These are phyloP conservation scores for Claviceps fusiformis DNA, from an alignment of 2,329 filamentous ascomycete species.

Conservation along the genomic window DNA sequence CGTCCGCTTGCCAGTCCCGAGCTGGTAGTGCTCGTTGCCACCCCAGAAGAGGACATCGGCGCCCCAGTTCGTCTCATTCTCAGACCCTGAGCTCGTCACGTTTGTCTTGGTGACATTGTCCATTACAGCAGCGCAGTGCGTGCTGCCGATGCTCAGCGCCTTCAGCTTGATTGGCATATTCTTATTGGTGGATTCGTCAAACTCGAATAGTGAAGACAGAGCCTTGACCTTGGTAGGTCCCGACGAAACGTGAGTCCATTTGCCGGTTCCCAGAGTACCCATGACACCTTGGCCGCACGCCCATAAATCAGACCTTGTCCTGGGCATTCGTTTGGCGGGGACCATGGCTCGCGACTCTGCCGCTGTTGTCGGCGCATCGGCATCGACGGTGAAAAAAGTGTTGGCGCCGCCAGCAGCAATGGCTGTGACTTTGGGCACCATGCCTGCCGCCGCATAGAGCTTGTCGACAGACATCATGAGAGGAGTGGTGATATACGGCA, in stretches of 20 bases:
- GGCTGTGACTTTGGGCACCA: conserved; percentile 53
- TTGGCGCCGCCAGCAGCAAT: conserved; percentile 79
- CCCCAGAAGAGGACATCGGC: conserved; percentile 88
- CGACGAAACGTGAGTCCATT: conserved; percentile 77
- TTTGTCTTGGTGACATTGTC: conserved; percentile 61
- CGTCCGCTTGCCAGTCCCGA: conserved; percentile 79
- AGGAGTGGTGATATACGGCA: conserved; percentile 53
- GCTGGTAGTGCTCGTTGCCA: conserved; percentile 84
- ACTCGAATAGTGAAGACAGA: conserved; percentile 76
- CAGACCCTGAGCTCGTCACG: conserved; percentile 33
- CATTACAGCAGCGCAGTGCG: conserved; percentile 73
- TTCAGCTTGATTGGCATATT: conserved; percentile 67
- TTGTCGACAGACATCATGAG: conserved; percentile 55
- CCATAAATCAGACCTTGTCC: conserved; percentile 52
- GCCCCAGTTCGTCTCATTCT: conserved; percentile 74
- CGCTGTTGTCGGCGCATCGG: conserved; percentile 32
- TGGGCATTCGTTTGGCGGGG: conserved; percentile 20
- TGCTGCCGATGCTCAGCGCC: conserved; percentile 59
- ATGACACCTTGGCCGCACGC: conserved; percentile 76
- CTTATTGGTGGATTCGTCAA: conserved; percentile 56
- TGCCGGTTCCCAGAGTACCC: conserved; percentile 70
- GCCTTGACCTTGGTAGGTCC: conserved; percentile 68
- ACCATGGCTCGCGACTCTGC: conserved; percentile 10
- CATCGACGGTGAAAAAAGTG: conserved; percentile 78
- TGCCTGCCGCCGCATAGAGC: conserved; percentile 55